Evolutionary conservation across 257 asterid genomes (phyloP), one percentile per base, ranked within the genome.

Genomic region (Catharanthus roseus): DNA sequence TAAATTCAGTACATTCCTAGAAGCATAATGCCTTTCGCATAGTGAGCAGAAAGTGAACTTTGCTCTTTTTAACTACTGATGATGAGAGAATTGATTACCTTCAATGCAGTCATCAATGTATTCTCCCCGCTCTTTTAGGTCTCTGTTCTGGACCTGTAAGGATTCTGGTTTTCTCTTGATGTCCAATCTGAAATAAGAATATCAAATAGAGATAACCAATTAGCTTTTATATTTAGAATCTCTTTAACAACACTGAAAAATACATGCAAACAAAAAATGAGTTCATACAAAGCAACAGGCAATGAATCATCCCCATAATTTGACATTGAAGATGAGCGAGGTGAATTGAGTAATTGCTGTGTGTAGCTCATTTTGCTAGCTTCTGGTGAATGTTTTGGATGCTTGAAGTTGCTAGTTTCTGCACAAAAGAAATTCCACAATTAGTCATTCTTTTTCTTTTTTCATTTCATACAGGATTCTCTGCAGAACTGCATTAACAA

Each of bases 101-200:
- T 85, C 79, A 54, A 62, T 77, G 33, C 77, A 54, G 67, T 34
- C 47, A 21, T 34, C 1, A 18, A 34, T 18, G 67, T 33, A 15
- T 34, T 34, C 47, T 62, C 67, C 47, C 21, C 19, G 67, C 67
- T 23, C 15, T 34, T 38, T 55, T 79, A 65, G 82, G 69, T 56
- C 80, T 51, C 42, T 67, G 67, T 77, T 77, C 79, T 78, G 78
- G 72, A 77, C 47, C 77, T 73, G 60, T 41, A 60, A 62, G 33
- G 24, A 69, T 70, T 82, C 84, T 49, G 80, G 82, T 54, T 79
- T 65, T 69, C 49, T 76, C 70, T 78, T 80, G 70, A 67, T 36
- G 70, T 75, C 68, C 79, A 67, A 62, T 74, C 96, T 89, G 89
- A 77, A 68, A 80, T 76, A 67, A 66, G 79, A 72, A 63, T 49